These are phyloP conservation scores for Hymenoscyphus fructigenus DNA, from an alignment of 2,329 filamentous ascomycete genomes.

Conservation along the genomic window DNA sequence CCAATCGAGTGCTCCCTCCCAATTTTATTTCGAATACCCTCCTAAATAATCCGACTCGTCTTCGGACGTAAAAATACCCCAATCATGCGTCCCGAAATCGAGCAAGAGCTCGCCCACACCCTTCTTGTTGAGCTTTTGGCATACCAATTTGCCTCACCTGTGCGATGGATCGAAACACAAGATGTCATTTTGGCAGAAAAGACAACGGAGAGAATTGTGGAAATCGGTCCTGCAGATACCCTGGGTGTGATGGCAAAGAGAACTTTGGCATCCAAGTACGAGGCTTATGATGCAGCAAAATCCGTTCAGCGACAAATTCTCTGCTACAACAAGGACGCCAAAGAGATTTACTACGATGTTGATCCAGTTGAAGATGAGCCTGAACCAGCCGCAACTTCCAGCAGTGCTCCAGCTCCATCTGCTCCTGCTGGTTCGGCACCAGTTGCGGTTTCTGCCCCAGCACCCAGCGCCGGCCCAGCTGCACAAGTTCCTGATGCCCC, in stretches of 20 bases:
- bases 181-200: conserved; percentile 98
- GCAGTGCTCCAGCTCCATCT: conserved; percentile 30
- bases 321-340: conserved; percentile 99
- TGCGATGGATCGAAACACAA: conserved; percentile 99
- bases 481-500: conserved; percentile 83
- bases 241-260: conserved; percentile 96
- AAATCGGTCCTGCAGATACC: conserved; percentile 95
- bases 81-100: conserved; percentile 94
- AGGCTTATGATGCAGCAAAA: conserved; percentile 95
- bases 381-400: conserved; percentile 51
- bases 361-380: conserved; percentile 92
- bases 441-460: conserved; percentile 51
- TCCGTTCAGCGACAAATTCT: conserved; percentile 96
- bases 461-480: conserved; percentile 79
- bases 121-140: conserved; percentile 97
- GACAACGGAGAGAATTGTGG: conserved; percentile 93
- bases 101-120: conserved; percentile 98
- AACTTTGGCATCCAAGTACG: conserved; percentile 94
- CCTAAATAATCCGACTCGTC: conserved; percentile 26
- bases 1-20: background rate
- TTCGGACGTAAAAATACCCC: conserved; percentile 32
- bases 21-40: conserved; percentile 15
- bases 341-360: conserved; percentile 99
- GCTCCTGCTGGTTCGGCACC: conserved; percentile 51
- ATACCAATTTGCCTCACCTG: conserved; percentile 98